Conservation (phyloP, 208 protist genomes). For the Phytomonas serpens region DNA sequence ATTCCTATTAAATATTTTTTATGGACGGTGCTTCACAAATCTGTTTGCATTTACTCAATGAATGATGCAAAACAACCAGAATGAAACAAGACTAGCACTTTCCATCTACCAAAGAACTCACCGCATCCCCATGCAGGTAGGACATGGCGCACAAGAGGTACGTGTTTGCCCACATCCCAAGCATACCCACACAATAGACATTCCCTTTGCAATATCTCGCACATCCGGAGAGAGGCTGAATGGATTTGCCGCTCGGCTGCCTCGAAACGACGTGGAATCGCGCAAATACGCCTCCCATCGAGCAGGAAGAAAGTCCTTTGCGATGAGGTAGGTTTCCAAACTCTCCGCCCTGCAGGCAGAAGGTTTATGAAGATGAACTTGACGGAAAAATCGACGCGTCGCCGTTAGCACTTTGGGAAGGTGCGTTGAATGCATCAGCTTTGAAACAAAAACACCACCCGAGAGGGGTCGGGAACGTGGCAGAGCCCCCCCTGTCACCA, state of each 20-base stretch:
- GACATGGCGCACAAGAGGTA: too few relatives aligned
- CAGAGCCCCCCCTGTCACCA: neutral
- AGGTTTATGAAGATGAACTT: constrained; percentile 32
- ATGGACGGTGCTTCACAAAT: too few relatives aligned
- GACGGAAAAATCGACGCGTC: constrained; percentile 24
- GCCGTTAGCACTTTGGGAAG: constrained; percentile 25
- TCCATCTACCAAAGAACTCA: too few relatives aligned
- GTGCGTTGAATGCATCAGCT: constrained; percentile 48
- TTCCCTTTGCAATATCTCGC: constrained; percentile 20
- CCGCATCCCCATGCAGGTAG: too few relatives aligned
- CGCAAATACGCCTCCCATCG: constrained; percentile 1
- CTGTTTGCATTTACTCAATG: too few relatives aligned
- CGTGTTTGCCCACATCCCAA: constrained; percentile 39
- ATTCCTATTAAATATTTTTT: too few relatives aligned
- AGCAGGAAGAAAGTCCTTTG: constrained; percentile 18
- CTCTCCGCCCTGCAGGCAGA: constrained; percentile 29
- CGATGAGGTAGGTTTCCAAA: constrained; percentile 51
- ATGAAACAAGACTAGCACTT: too few relatives aligned
- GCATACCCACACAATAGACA: constrained; percentile 47
- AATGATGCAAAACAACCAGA: too few relatives aligned
- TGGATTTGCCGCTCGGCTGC: neutral
- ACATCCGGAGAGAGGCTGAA: constrained; percentile 38
- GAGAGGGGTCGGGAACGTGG: neutral
- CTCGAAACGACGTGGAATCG: neutral
- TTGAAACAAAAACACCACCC: constrained; percentile 46